Base-by-base conservation (phyloP, 2,329 filamentous ascomycete genomes). In the Pseudocercospora vitis region DNA sequence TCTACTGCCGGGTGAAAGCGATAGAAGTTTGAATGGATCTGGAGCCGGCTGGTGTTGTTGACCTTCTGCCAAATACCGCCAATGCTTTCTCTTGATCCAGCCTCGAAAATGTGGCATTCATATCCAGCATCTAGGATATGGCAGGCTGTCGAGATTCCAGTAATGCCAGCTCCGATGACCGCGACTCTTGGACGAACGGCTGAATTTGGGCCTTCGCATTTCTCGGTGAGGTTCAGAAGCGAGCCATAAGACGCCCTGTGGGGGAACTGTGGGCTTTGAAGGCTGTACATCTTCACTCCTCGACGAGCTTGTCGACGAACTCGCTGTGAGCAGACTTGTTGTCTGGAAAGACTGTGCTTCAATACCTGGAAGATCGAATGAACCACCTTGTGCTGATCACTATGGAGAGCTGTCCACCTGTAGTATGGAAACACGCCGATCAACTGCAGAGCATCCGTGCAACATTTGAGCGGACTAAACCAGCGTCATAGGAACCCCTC, bases 1-100 rank as follows among this genome's bases (percentile, higher is more conserved):
- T 81, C 77, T 1, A 95, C 82, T 0, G 86, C 87, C 0, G 89
- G 89, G 61, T 92, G 88, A 68, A 95, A 95, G 14, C 89, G 82
- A 70, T 92, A 95, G 88, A 94, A 94, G 51, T 91, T 70, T 18
- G 85, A 89, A 68, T 94, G 88, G 19, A 95, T 91, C 65, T 94
- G 89, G 0, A 94, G 79, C 9, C 87, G 83, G 0, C 88, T 91
- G 0, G 88, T 92, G 47, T 87, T 88, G 73, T 94, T 92, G 33
- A 63, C 65, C 52, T 58, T 61, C 12, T 60, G 58, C 65, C 64
- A 66, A 44, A 67, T 63, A 2, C 64, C 64, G 11, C 64, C 65
- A 0, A 94, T 70, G 19, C 82, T 77, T 11, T 87, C 79, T 58
- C 83, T 76, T 3, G 78, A 70, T 1, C 86, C 86, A 6, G 83